These are phyloP conservation scores for Kwoniella europaea DNA, from an alignment of 768 basidiomycete species.

Conservation along the genomic window DNA sequence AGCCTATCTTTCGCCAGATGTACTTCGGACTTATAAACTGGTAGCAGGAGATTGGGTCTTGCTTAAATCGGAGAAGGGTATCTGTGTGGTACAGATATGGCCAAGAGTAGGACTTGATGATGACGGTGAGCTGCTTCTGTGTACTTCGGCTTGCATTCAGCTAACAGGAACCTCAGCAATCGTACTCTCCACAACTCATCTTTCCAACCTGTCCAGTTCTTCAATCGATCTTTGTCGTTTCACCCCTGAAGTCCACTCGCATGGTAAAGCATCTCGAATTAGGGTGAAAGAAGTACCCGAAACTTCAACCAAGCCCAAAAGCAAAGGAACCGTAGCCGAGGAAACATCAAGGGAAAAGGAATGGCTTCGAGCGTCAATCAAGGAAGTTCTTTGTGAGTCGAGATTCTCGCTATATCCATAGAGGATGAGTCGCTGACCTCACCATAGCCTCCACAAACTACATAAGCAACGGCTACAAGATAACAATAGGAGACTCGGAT, in stretches of 20 bases:
- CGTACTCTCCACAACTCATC: background rate
- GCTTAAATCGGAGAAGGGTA: conserved; percentile 21
- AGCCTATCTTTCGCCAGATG: conserved; percentile 46
- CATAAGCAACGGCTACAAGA: conserved; percentile 17
- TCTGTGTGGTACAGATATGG: conserved; percentile 42
- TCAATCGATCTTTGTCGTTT: conserved; percentile 33
- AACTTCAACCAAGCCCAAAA: conserved; percentile 12
- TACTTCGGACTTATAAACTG: conserved; percentile 42
- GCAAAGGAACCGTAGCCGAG: background rate
- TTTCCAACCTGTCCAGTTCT: conserved; percentile 1
- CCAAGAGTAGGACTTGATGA: conserved; percentile 42
- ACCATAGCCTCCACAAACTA: background rate
- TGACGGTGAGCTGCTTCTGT: conserved; percentile 34
- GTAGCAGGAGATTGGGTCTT: conserved; percentile 54
- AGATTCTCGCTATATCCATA: background rate
- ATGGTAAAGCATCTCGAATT: conserved; percentile 10
- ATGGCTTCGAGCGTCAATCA: conserved; percentile 46
- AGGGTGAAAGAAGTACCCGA: conserved; percentile 20
- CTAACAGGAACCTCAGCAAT: conserved; percentile 4
- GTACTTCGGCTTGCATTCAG: background rate
- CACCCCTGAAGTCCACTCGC: conserved; percentile 25
- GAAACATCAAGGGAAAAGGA: conserved; percentile 31
- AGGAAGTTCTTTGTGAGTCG: conserved; percentile 44
- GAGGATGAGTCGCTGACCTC: background rate
- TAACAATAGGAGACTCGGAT: conserved; percentile 25